Evolutionary conservation across 305 asterid species (phyloP), one percentile per base, ranked within the genome.

Genomic region (Fraxinus albicans): DNA sequence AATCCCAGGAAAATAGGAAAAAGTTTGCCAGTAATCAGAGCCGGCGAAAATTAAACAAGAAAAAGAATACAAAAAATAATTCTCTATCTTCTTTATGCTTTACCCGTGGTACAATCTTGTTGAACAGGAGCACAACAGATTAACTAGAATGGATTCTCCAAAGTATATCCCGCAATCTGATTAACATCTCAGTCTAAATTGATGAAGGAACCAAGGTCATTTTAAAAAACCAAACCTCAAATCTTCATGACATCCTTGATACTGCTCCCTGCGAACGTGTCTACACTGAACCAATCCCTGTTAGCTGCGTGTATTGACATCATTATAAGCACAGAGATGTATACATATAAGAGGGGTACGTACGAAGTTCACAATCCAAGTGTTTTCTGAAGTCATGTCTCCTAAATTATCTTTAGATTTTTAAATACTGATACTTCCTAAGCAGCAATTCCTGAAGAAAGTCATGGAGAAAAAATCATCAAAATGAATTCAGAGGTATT

Each of bases 391-490:
- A 84, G 76, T 82, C 84, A 86, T 88, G 80, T 86, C 90, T 83
- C 89, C 90, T 88, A 53, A 91, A 88, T 89, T 89, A 88, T 88
- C 92, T 81, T 81, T 90, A 73, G 82, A 88, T 84, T 63, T 87
- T 78, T 82, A 82, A 72, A 60, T 76, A 80, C 87, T 83, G 85
- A 88, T 73, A 77, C 78, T 76, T 82, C 90, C 91, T 89, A 91
- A 47, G 94, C 86, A 73, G 94, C 94, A 77, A 91, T 88, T 82
- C 94, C 94, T 91, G 94, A 79, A 85, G 67, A 79, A 86, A 81
- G 79, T 73, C 67, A 82, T 36, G 80, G 80, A 25, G 80, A 23
- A 78, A 17, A 77, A 36, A 3, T 58, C 27, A 6, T 58, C 27
- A 27, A 40, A 79, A 69, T 19, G 25, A 53, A 4, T 38, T 50